A percentile compares a stretch with the other conserved stretches of the same genome.
These are phyloP conservation scores for Ustilago crameri DNA, from an alignment of 1,284 basidiomycete species.

Conservation along the genomic window DNA sequence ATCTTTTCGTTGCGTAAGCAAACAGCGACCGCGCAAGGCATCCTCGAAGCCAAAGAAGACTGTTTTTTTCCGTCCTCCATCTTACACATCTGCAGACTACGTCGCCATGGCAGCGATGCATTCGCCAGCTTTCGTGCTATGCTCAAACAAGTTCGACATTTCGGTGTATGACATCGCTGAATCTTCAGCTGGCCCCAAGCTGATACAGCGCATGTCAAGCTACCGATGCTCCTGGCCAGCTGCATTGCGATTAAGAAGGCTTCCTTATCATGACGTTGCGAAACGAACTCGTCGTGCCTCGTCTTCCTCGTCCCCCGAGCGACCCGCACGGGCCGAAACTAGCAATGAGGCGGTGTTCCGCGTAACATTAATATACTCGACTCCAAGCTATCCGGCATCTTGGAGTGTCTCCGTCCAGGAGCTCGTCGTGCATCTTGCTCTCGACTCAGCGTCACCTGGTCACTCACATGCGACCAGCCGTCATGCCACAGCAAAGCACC, in stretches of 20 bases:
- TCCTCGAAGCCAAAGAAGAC: constrained; percentile 12
- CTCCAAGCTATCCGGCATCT: constrained; percentile 56
- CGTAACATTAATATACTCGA: constrained; percentile 61
- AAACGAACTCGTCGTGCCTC: constrained; percentile 16
- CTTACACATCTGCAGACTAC: neutral
- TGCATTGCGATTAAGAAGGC: constrained; percentile 40
- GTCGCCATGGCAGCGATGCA: constrained; percentile 52
- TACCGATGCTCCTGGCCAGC: constrained; percentile 48
- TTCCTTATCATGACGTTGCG: constrained; percentile 44
- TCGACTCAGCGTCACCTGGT: neutral
- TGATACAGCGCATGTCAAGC: constrained; percentile 39
- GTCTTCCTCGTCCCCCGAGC: neutral
- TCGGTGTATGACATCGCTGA: constrained; percentile 38
- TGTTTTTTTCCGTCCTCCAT: constrained; percentile 12
- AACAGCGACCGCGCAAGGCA: neutral
- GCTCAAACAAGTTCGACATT: constrained; percentile 55
- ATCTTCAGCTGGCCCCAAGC: neutral
- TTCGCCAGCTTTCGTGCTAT: constrained; percentile 59
- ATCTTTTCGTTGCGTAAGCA: constrained; percentile 47
- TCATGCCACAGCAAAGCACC: constrained; percentile 29
- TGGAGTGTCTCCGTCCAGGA: constrained; percentile 66
- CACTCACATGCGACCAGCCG: constrained; percentile 40
- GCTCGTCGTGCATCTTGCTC: constrained; percentile 43
- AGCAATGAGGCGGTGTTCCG: constrained; percentile 36
- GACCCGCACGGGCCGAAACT: neutral